Conservation (phyloP, 1,139 yeast genomes). For the Taphrina wiesneri region DNA sequence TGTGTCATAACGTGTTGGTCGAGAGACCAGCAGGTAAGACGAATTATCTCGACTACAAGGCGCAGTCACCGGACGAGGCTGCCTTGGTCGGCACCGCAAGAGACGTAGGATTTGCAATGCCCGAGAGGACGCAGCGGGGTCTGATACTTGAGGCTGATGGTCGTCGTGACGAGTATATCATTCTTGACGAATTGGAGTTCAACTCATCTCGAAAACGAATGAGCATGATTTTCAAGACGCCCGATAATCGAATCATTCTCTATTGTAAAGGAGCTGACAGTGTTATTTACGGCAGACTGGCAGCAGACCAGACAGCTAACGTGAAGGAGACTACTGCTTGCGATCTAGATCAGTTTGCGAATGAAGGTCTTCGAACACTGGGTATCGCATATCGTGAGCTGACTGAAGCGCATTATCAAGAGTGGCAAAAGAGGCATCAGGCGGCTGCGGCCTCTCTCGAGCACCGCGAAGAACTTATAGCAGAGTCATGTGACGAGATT, state of each 20-base stretch:
- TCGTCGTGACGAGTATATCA: slow-evolving; percentile 63
- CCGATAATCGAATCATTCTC: slow-evolving; percentile 57
- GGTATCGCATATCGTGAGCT: slow-evolving; percentile 85
- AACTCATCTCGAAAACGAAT: slow-evolving; percentile 92
- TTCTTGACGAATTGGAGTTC: slow-evolving; percentile 77
- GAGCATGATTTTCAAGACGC: slow-evolving; percentile 82
- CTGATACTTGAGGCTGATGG: slow-evolving; percentile 76
- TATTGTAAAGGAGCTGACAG: slow-evolving; percentile 95
- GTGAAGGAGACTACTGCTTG: slow-evolving; percentile 68
- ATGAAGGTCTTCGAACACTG: slow-evolving; percentile 91
- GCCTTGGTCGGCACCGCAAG: slow-evolving; percentile 93
- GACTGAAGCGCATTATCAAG: slow-evolving; percentile 58
- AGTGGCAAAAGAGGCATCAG: slow-evolving; percentile 71
- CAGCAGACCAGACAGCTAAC: slow-evolving; percentile 58
- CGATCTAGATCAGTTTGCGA: slow-evolving; percentile 90
- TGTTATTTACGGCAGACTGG: slow-evolving; percentile 74
- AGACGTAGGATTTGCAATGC: slow-evolving; percentile 83
- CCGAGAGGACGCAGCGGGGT: slow-evolving; percentile 71
- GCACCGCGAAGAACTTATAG: slow-evolving; percentile 76
- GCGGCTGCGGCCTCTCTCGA: slow-evolving; percentile 72
- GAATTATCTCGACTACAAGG: slow-evolving; percentile 66
- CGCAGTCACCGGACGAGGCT: slow-evolving; percentile 98
- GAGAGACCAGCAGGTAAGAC: slow-evolving; percentile 56
- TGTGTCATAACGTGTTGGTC: slow-evolving; percentile 90
- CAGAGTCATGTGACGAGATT: slow-evolving; percentile 73